Conservation (phyloP, 1,139 yeast genomes). For the Lodderomyces theae region DNA sequence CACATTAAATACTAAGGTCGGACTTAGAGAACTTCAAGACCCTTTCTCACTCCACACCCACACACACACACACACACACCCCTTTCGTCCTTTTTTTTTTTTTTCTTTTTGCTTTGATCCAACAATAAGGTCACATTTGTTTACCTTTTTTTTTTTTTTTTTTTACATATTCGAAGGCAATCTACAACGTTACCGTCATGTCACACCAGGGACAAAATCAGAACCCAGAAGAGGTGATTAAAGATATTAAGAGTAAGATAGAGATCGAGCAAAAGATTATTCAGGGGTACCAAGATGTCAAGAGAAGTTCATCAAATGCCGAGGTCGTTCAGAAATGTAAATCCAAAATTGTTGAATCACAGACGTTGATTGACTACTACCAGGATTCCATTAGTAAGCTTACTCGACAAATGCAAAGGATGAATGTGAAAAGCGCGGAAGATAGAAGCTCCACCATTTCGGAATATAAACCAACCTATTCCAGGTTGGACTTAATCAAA, state of each 20-base stretch:
- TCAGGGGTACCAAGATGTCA: constrained; percentile 79
- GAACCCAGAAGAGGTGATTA: constrained; percentile 32
- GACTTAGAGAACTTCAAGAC: too few relatives aligned
- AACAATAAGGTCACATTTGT: too few relatives aligned
- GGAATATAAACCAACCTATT: constrained; percentile 42
- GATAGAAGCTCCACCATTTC: constrained; percentile 14
- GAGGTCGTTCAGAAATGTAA: constrained; percentile 89
- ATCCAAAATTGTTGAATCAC: constrained; percentile 86
- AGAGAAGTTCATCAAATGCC: constrained; percentile 72
- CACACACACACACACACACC: too few relatives aligned
- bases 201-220: constrained; percentile 5
- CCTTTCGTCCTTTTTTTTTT: too few relatives aligned
- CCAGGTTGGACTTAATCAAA: constrained; percentile 78
- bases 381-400: constrained; percentile 73
- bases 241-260: constrained; percentile 76
- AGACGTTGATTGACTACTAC: constrained; percentile 83
- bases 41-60: too few relatives aligned
- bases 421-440: constrained; percentile 10
- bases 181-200: background rate
- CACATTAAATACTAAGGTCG: too few relatives aligned
- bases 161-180: too few relatives aligned
- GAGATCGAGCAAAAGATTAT: constrained; percentile 86
- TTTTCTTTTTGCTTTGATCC: too few relatives aligned
- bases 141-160: background rate
- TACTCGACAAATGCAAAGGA: constrained; percentile 29